Evolutionary conservation across 2,329 filamentous ascomycete genomes (phyloP), one percentile per base, ranked within the genome.

Genomic region (Gliomastix tumulicola): DNA sequence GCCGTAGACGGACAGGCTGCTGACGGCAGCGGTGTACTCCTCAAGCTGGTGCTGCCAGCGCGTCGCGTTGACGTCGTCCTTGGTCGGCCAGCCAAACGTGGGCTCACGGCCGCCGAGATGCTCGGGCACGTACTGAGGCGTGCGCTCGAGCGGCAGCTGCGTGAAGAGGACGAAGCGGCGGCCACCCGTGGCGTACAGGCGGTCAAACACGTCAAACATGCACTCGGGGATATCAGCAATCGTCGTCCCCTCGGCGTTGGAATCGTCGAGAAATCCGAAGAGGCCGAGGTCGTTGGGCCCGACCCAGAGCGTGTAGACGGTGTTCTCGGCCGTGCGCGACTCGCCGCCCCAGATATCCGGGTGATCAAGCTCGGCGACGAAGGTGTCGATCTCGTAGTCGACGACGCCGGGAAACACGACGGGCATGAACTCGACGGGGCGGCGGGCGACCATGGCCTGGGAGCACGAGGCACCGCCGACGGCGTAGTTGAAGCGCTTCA

Each of bases 231-330:
- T 88, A 49, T 80, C 71, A 3, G 68, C 62, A 6, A 88, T 68
- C 3, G 74, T 80, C 17, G 76, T 78, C 10, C 70, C 73, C 0
- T 62, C 47, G 5, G 69, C 56, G 51, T 87, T 79, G 18, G 66
- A 68, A 50, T 87, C 81, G 5, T 71, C 76, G 21, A 89, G 55
- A 50, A 88, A 82, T 8, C 72, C 81, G 35, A 68, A 58, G 39
- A 65, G 68, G 17, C 84, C 84, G 9, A 90, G 63, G 49, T 92
- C 85, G 51, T 90, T 90, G 18, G 84, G 88, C 4, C 85, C 85
- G 48, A 89, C 88, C 82, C 82, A 89, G 35, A 89, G 71, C 2
- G 77, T 70, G 49, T 88, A 89, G 3, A 86, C 77, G 1, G 83
- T 86, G 43, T 79, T 77, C 21, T 73, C 59, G 3, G 69, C 47